Conservation (phyloP, 345 rosid species). For the Salix exigua region DNA sequence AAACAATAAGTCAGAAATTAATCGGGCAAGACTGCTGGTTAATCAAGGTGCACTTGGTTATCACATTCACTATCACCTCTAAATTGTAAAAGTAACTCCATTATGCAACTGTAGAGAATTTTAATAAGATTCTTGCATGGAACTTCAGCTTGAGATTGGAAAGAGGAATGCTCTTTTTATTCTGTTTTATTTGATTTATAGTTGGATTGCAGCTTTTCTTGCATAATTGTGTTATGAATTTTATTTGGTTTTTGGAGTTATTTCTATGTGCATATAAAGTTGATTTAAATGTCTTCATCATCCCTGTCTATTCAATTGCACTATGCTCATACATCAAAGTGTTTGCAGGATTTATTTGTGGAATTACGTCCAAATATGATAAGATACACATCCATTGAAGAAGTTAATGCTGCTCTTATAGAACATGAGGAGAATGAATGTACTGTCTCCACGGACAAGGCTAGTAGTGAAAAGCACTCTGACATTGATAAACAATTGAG, state of each 20-base stretch:
- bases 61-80: neutral
- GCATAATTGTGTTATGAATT: neutral
- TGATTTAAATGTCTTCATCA: neutral
- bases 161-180: neutral
- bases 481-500: slow-evolving; percentile 54
- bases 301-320: neutral
- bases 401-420: slow-evolving; percentile 68
- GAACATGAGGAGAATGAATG: slow-evolving; percentile 82
- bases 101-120: neutral
- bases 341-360: slow-evolving; percentile 82
- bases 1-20: neutral
- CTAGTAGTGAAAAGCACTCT: slow-evolving; percentile 53
- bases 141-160: neutral
- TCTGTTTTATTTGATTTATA: neutral
- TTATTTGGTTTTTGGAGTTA: neutral
- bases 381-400: slow-evolving; percentile 69
- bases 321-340: slow-evolving; percentile 21
- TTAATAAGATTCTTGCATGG: neutral
- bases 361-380: slow-evolving; percentile 85
- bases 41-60: neutral
- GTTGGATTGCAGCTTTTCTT: neutral
- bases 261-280: neutral
- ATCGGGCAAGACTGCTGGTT: neutral
- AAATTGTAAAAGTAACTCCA: neutral
- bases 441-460: slow-evolving; percentile 52